Evolutionary conservation across 2,329 filamentous ascomycete species (phyloP), one percentile per base, ranked within the genome.

Genomic region (Myrmaecium sp.): DNA sequence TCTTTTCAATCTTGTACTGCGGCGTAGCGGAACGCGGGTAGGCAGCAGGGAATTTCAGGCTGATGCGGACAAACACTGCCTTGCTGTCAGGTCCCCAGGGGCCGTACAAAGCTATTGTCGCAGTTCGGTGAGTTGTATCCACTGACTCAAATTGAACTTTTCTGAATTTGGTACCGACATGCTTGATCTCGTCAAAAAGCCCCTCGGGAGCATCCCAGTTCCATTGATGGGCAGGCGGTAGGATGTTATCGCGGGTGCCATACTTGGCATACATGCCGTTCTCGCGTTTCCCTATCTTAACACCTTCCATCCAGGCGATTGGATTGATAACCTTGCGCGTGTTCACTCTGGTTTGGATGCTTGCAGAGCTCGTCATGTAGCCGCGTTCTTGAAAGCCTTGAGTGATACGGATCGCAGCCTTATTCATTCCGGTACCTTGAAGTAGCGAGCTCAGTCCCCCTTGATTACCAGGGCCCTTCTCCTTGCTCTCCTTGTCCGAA

Each of bases 261-360:
- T 43, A 33, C 8, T 30, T 32, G 17, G 28, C 19, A 21, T 28
- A 27, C 8, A 21, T 17, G 6, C 46, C 41, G 17, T 40, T 36
- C 9, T 37, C 41, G 6, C 43, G 44, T 19, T 45, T 54, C 55
- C 60, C 63, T 29, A 74, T 69, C 35, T 69, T 72, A 21, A 74
- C 66, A 26, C 69, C 69, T 30, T 65, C 64, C 64, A 74, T 71
- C 69, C 69, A 74, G 2, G 61, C 57, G 29, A 74, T 71, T 10
- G 66, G 64, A 30, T 69, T 68, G 13, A 61, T 60, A 29, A 65
- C 60, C 21, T 57, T 58, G 26, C 56, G 55, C 29, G 56, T 38
- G 20, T 49, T 51, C 12, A 55, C 55, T 21, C 55, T 55, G 14
- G 58, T 57, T 33, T 63, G 58, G 41, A 60, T 60, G 12, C 56